These are phyloP conservation scores for Botrytis squamosa DNA, from an alignment of 2,329 filamentous ascomycete genomes.

Conservation along the genomic window DNA sequence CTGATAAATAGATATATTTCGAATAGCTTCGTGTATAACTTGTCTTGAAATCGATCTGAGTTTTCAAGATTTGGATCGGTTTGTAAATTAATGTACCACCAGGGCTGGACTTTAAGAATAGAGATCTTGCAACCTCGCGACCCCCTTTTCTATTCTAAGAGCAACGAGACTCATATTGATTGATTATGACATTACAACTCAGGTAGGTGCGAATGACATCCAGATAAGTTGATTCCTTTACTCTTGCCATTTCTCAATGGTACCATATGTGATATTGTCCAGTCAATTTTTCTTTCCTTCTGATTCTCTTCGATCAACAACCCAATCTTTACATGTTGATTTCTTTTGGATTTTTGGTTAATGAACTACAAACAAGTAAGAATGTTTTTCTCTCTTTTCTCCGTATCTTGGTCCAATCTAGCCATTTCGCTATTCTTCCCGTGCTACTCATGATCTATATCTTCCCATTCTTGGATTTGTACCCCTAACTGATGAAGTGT, in stretches of 20 bases:
- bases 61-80: background rate
- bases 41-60: background rate
- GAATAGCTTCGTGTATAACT: background rate
- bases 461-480: background rate
- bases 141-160: background rate
- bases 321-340: background rate
- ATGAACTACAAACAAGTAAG: background rate
- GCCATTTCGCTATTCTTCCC: too few species aligned
- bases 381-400: background rate
- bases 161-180: background rate
- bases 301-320: background rate
- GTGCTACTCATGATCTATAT: background rate
- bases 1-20: background rate
- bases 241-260: background rate
- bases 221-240: background rate
- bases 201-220: background rate
- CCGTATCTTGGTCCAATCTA: background rate
- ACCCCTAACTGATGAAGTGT: background rate
- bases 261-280: background rate
- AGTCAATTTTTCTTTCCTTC: background rate
- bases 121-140: background rate
- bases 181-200: background rate
- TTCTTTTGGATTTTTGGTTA: slow-evolving; percentile 15
- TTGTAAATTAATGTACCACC: background rate
- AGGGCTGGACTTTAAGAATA: background rate